Conservation (phyloP, 208 protist species). For the Wallacemonas sp. region DNA sequence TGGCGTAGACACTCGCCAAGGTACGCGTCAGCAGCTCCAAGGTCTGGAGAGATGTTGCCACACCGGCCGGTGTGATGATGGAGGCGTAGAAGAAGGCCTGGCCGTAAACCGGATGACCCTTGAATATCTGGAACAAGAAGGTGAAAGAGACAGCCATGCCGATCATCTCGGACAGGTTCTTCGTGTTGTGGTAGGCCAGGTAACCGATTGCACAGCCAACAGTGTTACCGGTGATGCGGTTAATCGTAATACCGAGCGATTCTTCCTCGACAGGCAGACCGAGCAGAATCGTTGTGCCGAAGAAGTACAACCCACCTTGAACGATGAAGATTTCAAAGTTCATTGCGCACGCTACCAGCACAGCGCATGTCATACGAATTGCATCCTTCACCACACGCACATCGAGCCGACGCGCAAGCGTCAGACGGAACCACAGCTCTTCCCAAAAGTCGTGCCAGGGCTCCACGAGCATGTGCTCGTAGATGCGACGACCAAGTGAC, state of each 20-base stretch:
- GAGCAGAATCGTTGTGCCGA: slow-evolving; percentile 57
- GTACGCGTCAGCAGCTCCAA: slow-evolving; percentile 35
- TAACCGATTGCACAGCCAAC: slow-evolving; percentile 34
- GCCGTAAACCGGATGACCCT: slow-evolving; percentile 32
- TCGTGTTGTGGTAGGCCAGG: slow-evolving; percentile 30
- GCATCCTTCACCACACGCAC: slow-evolving; percentile 52
- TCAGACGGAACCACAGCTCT: slow-evolving; percentile 40
- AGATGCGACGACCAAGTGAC: slow-evolving; percentile 22
- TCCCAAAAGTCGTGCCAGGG: slow-evolving; percentile 52
- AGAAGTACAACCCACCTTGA: slow-evolving; percentile 37
- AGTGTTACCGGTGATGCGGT: slow-evolving; percentile 31
- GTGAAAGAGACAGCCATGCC: slow-evolving; percentile 20
- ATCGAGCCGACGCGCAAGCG: slow-evolving; percentile 39
- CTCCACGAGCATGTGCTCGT: slow-evolving; percentile 45
- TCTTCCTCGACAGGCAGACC: slow-evolving; percentile 55
- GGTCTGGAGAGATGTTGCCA: slow-evolving; percentile 23
- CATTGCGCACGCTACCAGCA: slow-evolving; percentile 30
- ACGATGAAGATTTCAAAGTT: slow-evolving; percentile 40
- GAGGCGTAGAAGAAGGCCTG: slow-evolving; percentile 38
- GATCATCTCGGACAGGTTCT: slow-evolving; percentile 22
- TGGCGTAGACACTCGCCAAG: slow-evolving; percentile 34
- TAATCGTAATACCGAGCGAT: slow-evolving; percentile 32
- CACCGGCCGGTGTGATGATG: slow-evolving; percentile 27
- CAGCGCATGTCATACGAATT: slow-evolving; percentile 49
- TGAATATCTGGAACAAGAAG: slow-evolving; percentile 25